Evolutionary conservation across 164 flowering plant species (phyloP).

Genomic region (Berberis thunbergii): DNA sequence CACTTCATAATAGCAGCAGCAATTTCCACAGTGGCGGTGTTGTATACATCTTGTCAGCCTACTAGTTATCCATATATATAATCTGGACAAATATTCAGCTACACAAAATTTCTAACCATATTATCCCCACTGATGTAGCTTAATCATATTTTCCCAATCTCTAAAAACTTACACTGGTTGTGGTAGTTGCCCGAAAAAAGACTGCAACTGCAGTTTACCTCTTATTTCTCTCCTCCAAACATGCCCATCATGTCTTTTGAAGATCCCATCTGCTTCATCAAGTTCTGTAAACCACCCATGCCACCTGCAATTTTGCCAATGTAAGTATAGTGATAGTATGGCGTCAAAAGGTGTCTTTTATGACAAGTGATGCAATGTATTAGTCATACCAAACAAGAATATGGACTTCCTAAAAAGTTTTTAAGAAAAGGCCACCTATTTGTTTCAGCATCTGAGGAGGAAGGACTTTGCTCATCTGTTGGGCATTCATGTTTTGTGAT

Average conservation of each 20-base stretch:
- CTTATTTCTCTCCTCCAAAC: constrained; percentile 47
- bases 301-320: constrained; percentile 33
- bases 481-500: constrained; percentile 91
- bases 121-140: too few relatives aligned
- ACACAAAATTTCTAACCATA: too few relatives aligned
- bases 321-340: not conserved
- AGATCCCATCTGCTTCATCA: constrained; percentile 96
- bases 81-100: too few relatives aligned
- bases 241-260: constrained; percentile 84
- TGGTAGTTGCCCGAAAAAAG: too few relatives aligned
- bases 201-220: too few relatives aligned
- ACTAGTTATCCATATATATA: too few relatives aligned
- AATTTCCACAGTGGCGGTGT: too few relatives aligned
- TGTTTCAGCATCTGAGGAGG: constrained; percentile 94
- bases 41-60: too few relatives aligned
- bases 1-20: too few relatives aligned
- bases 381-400: not conserved
- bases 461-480: constrained; percentile 91
- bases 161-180: too few relatives aligned
- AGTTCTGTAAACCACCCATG: constrained; percentile 83
- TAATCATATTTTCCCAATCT: too few relatives aligned
- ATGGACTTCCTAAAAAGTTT: not conserved
- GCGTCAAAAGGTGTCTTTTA: not conserved
- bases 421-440: constrained; percentile 28
- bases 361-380: too few relatives aligned